These are phyloP conservation scores for Neofusicoccum sp. DNA, from an alignment of 2,329 filamentous ascomycete genomes.

Conservation along the genomic window DNA sequence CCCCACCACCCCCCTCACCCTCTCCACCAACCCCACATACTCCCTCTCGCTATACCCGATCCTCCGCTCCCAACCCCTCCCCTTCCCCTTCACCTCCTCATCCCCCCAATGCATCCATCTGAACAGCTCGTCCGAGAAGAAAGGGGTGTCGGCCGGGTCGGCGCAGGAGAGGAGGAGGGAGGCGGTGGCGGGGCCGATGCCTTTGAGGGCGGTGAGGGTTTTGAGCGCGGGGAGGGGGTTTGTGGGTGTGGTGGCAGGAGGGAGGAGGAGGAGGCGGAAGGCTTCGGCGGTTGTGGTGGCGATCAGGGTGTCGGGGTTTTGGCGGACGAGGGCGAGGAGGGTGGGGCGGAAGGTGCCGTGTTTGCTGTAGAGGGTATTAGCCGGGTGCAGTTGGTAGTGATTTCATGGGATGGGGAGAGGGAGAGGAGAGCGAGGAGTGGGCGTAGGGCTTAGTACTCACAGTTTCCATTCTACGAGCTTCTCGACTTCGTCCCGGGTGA, in stretches of 20 bases:
- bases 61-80: conserved; percentile 43
- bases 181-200: conserved; percentile 77
- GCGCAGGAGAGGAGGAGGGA: conserved; percentile 69
- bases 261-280: conserved; percentile 34
- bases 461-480: conserved; percentile 42
- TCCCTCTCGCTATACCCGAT: conserved; percentile 72
- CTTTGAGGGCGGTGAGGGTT: conserved; percentile 61
- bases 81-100: conserved; percentile 44
- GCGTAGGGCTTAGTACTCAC: conserved; percentile 21
- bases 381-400: too few species aligned
- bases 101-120: conserved; percentile 63
- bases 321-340: conserved; percentile 49
- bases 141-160: conserved; percentile 59
- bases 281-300: conserved; percentile 53
- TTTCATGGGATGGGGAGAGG: too few species aligned
- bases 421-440: neutral
- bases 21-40: conserved; percentile 57
- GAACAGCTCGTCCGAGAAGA: conserved; percentile 80
- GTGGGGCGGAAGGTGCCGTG: conserved; percentile 52
- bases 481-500: conserved; percentile 26
- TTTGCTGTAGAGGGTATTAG: conserved; percentile 27
- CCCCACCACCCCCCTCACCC: conserved; percentile 47
- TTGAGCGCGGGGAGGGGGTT: conserved; percentile 43
- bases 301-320: conserved; percentile 56
- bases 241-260: too few species aligned